Conservation (phyloP, 2,329 filamentous ascomycete genomes). For the Sclerotinia spermophila region DNA sequence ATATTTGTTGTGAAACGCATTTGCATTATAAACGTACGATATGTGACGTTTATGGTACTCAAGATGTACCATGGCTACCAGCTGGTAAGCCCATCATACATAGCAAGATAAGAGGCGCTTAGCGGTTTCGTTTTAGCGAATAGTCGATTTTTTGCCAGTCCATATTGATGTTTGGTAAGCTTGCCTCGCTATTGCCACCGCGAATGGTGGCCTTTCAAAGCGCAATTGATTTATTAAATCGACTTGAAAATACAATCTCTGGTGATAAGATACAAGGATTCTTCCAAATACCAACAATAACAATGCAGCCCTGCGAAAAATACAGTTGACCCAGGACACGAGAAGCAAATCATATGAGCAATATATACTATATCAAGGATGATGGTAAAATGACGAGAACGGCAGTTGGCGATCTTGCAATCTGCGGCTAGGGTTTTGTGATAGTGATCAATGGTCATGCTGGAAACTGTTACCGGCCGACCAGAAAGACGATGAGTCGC, state of each 20-base stretch:
- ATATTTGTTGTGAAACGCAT: neutral
- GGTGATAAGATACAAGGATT: slow-evolving; percentile 1
- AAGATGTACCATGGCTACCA: slow-evolving; percentile 11
- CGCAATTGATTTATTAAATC: neutral
- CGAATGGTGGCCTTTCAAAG: neutral
- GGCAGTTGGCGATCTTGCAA: slow-evolving; percentile 20
- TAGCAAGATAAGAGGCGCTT: neutral
- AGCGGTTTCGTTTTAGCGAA: neutral
- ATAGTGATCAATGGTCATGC: slow-evolving; percentile 14
- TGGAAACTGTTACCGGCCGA: slow-evolving; percentile 18
- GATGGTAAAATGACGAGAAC: slow-evolving; percentile 13
- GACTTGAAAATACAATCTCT: neutral
- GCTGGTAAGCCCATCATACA: neutral
- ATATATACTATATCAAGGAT: too few species aligned
- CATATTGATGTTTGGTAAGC: neutral
- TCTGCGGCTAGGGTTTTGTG: slow-evolving; percentile 13
- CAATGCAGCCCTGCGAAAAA: slow-evolving; percentile 17
- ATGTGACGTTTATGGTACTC: slow-evolving; percentile 12
- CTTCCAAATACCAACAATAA: neutral
- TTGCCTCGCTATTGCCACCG: neutral
- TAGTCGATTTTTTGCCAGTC: neutral
- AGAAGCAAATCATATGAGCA: slow-evolving; percentile 18
- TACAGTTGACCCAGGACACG: slow-evolving; percentile 3
- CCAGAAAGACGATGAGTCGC: neutral
- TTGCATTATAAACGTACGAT: slow-evolving; percentile 18